These are phyloP conservation scores for Chlorella vulgaris DNA, from an alignment of 139 green algal genomes.

Conservation along the genomic window DNA sequence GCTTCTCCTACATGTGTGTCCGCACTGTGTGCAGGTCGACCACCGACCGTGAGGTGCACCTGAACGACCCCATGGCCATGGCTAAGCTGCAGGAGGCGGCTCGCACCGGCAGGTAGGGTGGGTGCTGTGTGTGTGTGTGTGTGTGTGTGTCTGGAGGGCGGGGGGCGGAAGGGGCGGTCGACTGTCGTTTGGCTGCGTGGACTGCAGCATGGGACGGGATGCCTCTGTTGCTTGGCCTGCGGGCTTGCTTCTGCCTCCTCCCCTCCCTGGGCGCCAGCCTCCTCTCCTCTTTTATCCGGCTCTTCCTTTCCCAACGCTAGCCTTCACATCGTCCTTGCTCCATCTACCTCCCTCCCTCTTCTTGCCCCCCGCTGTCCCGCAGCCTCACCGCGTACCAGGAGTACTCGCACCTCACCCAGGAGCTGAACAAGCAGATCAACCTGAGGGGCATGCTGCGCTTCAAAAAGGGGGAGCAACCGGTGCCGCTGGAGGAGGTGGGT, in stretches of 20 bases:
- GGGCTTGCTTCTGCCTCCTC: too few species aligned
- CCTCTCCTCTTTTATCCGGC: too few species aligned
- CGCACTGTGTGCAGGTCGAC: conserved; percentile 33
- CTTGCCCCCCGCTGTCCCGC: not conserved
- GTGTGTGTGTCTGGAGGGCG: not conserved
- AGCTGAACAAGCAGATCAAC: conserved; percentile 85
- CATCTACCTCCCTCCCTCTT: not conserved
- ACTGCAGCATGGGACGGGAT: too few species aligned
- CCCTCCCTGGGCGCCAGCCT: too few species aligned
- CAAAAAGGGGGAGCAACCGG: conserved; percentile 45
- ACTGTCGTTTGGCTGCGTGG: too few species aligned
- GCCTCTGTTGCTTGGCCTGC: too few species aligned
- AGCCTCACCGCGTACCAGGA: conserved; percentile 59
- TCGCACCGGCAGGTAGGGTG: conserved; percentile 40
- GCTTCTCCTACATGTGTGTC: not conserved
- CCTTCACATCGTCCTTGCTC: too few species aligned
- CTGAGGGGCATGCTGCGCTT: conserved; percentile 92
- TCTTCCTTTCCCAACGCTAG: too few species aligned
- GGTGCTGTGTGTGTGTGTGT: not conserved
- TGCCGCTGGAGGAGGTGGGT: conserved; percentile 29
- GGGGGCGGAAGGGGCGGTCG: not conserved
- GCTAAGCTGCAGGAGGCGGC: conserved; percentile 86
- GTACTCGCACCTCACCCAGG: conserved; percentile 65
- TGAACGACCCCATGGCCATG: conserved; percentile 94
- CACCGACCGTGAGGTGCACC: conserved; percentile 79